These are phyloP conservation scores for Adansonia grandidieri DNA, from an alignment of 441 rosid genomes.

Conservation along the genomic window DNA sequence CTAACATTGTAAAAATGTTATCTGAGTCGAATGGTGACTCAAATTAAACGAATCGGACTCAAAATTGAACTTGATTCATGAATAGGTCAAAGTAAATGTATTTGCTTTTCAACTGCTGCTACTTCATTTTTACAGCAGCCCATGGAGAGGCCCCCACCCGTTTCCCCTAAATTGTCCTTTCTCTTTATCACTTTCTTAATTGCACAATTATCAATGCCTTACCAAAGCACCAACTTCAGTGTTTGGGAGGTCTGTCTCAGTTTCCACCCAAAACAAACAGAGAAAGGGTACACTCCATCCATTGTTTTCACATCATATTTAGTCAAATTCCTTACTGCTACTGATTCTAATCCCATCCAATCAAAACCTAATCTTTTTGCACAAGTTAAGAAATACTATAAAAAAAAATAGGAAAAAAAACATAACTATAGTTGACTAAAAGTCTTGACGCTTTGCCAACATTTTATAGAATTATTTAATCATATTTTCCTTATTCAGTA, in stretches of 20 bases:
- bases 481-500: not conserved
- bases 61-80: too few relatives aligned
- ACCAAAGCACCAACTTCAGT: not conserved
- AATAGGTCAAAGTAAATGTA: too few relatives aligned
- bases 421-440: not conserved
- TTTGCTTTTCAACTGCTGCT: not conserved
- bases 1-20: too few relatives aligned
- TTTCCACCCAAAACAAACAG: not conserved
- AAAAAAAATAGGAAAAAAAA: not conserved
- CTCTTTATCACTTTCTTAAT: not conserved
- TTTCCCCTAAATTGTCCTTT: not conserved
- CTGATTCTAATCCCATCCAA: not conserved
- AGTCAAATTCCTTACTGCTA: not conserved
- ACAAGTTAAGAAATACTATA: too few relatives aligned
- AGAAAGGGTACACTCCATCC: not conserved
- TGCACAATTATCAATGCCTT: constrained; percentile 14
- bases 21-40: too few relatives aligned
- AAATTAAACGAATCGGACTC: too few relatives aligned
- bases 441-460: not conserved
- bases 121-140: not conserved
- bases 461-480: not conserved
- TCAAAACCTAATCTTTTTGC: not conserved
- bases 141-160: not conserved
- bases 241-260: not conserved
- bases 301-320: not conserved